Evolutionary conservation across 2,329 filamentous ascomycete species (phyloP), one percentile per base, ranked within the genome.

Genomic region (Colletotrichum magnum): DNA sequence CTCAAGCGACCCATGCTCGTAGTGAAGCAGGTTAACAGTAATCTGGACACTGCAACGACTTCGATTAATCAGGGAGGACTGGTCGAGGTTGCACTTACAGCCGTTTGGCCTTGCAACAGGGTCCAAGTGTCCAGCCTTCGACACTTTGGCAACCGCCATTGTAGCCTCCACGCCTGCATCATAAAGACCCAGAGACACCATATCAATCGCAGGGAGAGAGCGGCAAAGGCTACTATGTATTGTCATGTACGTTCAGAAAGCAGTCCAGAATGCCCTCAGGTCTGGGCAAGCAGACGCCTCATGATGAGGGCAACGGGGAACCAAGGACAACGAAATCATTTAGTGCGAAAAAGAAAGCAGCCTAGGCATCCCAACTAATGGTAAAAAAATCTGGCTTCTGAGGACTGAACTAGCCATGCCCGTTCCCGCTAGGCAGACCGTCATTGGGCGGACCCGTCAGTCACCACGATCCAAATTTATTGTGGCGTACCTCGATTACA

Each of bases 401-500:
- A 2, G 32, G 7, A 36, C 32, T 24, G 32, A 9, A 36, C 36
- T 36, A 26, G 21, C 53, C 52, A n/a, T 36, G 32, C n/a, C 28
- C 26, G 21, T 41, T 57, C 10, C 24, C 16, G 36, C 36, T 32
- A 16, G 32, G 28, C 50, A 56, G 50, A 32, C 5, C 45, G 56
- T 32, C 32, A 67, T 67, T 50, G 32, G 43, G n/a, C 21, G 21
- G 24, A 52, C 32, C 24, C 26, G 21, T 16, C 26, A 21, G 51
- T n/a, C 16, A 39, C 58, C 58, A n/a, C 32, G 15, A 52, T 61
- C 32, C 48, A 16, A 61, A 41, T 43, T 13, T 36, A 7, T 41
- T 26, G 48, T 61, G 21, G 60, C 53, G 53, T 47, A 16, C 28
- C 47, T 68, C 28, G 41, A 21, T 54, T 36, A 28, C 15, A 47